Conservation (phyloP, 305 asterid species). For the Solanum chacoense region DNA sequence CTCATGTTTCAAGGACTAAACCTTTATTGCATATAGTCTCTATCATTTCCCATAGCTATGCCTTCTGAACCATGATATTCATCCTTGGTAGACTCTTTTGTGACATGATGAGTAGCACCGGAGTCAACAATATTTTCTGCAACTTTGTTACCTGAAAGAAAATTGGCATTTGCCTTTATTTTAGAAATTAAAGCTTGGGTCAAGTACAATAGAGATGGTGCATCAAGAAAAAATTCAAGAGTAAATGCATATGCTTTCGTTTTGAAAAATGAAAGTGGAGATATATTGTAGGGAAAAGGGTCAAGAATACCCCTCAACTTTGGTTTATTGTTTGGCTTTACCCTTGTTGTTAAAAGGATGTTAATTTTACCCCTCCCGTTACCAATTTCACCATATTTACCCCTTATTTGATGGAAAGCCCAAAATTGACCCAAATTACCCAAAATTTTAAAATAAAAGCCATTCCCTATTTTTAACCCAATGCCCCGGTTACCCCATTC, state of each 20-base stretch:
- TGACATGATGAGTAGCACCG: no score
- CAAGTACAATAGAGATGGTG: not conserved
- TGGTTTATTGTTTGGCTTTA: not conserved
- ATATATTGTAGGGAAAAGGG: not conserved
- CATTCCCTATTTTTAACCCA: not conserved
- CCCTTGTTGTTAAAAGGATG: not conserved
- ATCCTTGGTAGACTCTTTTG: no score
- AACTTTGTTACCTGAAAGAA: no score
- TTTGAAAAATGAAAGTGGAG: not conserved
- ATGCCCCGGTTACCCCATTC: not conserved
- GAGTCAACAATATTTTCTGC: no score
- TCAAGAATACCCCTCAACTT: not conserved
- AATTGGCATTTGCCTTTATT: no score
- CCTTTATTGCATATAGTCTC: no score
- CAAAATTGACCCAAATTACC: not conserved
- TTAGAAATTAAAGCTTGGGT: not conserved
- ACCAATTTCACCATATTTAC: not conserved
- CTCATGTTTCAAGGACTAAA: no score
- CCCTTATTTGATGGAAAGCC: not conserved
- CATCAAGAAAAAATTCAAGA: not conserved
- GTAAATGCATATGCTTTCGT: not conserved
- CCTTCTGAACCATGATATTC: no score
- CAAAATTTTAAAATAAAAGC: not conserved
- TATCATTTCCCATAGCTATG: no score
- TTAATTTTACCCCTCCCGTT: not conserved